These are phyloP conservation scores for Tricholoma bakamatsutake DNA, from an alignment of 768 basidiomycete genomes.

Conservation along the genomic window DNA sequence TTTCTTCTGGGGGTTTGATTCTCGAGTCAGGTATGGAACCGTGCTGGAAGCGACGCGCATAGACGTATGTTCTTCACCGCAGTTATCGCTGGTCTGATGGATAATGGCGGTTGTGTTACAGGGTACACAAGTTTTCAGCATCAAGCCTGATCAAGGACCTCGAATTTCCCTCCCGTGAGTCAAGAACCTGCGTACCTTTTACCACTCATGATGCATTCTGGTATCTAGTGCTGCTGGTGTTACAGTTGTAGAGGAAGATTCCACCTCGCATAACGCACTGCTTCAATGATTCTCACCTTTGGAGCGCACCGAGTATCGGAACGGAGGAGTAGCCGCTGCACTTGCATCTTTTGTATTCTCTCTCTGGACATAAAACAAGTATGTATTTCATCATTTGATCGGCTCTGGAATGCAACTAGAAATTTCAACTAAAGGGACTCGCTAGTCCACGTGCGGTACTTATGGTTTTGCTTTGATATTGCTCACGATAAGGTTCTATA, in stretches of 20 bases:
- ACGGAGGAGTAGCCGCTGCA: not conserved
- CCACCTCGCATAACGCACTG: not conserved
- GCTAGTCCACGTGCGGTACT: not conserved
- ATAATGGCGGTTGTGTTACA: slow-evolving; percentile 1
- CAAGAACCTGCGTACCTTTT: not conserved
- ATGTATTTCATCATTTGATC: not conserved
- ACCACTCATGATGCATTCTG: not conserved
- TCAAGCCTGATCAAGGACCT: slow-evolving; percentile 16
- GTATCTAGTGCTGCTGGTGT: slow-evolving; percentile 18
- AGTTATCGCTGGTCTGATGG: not conserved
- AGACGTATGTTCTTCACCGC: slow-evolving; percentile 10
- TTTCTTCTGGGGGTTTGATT: slow-evolving; percentile 19
- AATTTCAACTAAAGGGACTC: not conserved
- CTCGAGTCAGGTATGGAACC: slow-evolving; percentile 19
- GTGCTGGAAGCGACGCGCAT: slow-evolving; percentile 13
- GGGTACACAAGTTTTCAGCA: slow-evolving; percentile 18
- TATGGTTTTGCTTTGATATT: slow-evolving; percentile 59
- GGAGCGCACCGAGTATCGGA: not conserved
- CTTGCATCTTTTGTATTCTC: not conserved
- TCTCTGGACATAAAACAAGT: not conserved
- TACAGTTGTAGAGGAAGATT: slow-evolving; percentile 8
- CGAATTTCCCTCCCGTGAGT: slow-evolving; percentile 20
- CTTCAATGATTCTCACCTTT: not conserved
- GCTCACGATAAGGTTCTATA: slow-evolving; percentile 68
- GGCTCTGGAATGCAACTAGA: not conserved